These are phyloP conservation scores for Vavraia culicis DNA, from an alignment of 371 early-diverging fungal species.

Conservation along the genomic window DNA sequence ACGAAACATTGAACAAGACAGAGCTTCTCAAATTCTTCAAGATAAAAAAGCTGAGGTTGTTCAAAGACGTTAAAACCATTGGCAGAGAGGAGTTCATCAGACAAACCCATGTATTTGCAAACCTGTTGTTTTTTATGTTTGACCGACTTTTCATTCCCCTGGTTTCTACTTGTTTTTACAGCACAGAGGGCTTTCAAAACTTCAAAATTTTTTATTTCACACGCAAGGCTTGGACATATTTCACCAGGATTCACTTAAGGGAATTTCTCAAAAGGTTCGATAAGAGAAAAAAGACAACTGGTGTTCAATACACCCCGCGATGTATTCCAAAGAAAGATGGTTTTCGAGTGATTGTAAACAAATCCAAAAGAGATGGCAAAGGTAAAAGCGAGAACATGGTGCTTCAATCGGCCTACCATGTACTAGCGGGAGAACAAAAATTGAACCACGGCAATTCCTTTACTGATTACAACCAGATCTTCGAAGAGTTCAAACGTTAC, in stretches of 20 bases:
- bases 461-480: background rate
- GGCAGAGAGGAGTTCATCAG: conserved; percentile 4
- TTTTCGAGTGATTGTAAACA: conserved; percentile 22
- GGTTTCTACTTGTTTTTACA: conserved; percentile 25
- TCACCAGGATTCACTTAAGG: background rate
- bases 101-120: background rate
- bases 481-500: background rate
- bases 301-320: conserved; percentile 12
- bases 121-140: conserved; percentile 21
- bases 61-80: conserved; percentile 1
- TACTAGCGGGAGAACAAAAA: background rate
- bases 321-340: conserved; percentile 30
- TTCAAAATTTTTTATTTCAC: conserved; percentile 21
- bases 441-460: background rate
- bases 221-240: conserved; percentile 12
- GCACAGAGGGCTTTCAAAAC: conserved; percentile 17
- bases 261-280: conserved; percentile 12
- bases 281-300: background rate
- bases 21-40: conserved; percentile 24
- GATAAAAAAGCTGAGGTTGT: conserved; percentile 12
- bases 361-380: conserved; percentile 4
- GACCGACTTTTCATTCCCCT: conserved; percentile 24
- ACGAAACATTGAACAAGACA: conserved; percentile 16
- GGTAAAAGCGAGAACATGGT: background rate
- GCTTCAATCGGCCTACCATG: background rate